A percentile compares a stretch with the other conserved stretches of the same genome.
These are phyloP conservation scores for Huntiella bhutanensis DNA, from an alignment of 2,329 filamentous ascomycete species.

Conservation along the genomic window DNA sequence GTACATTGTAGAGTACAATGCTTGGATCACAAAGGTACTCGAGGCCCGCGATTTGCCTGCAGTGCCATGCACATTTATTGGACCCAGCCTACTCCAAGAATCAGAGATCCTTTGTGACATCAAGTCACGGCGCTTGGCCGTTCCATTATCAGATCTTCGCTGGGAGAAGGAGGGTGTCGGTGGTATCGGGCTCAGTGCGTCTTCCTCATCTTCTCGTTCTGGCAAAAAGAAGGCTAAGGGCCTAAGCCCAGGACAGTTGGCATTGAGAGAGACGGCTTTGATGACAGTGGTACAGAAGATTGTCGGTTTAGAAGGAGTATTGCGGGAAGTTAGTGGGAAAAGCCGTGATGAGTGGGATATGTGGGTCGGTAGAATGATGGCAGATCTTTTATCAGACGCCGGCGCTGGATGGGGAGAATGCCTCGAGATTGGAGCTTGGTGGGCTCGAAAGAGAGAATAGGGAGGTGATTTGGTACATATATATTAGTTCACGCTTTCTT, in stretches of 20 bases:
- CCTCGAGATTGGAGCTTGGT: constrained; percentile 72
- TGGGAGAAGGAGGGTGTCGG: constrained; percentile 68
- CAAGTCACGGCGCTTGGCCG: constrained; percentile 59
- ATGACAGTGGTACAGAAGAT: constrained; percentile 67
- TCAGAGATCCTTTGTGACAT: constrained; percentile 50
- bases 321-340: constrained; percentile 69
- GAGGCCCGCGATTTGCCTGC: constrained; percentile 50
- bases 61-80: constrained; percentile 61
- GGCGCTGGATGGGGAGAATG: constrained; percentile 73
- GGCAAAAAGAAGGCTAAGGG: constrained; percentile 15
- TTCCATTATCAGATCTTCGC: constrained; percentile 65
- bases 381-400: constrained; percentile 59
- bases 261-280: constrained; percentile 61
- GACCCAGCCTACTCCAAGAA: constrained; percentile 64
- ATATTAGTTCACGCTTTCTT: neutral
- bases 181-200: constrained; percentile 29
- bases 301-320: constrained; percentile 63
- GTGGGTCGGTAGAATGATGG: constrained; percentile 78
- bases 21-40: constrained; percentile 60
- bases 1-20: constrained; percentile 67
- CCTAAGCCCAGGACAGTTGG: constrained; percentile 49
- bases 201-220: constrained; percentile 29
- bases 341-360: constrained; percentile 81
- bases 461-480: neutral
- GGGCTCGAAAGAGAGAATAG: constrained; percentile 48